Conservation (phyloP, 2,329 filamentous ascomycete species). For the Endothia cerciana region DNA sequence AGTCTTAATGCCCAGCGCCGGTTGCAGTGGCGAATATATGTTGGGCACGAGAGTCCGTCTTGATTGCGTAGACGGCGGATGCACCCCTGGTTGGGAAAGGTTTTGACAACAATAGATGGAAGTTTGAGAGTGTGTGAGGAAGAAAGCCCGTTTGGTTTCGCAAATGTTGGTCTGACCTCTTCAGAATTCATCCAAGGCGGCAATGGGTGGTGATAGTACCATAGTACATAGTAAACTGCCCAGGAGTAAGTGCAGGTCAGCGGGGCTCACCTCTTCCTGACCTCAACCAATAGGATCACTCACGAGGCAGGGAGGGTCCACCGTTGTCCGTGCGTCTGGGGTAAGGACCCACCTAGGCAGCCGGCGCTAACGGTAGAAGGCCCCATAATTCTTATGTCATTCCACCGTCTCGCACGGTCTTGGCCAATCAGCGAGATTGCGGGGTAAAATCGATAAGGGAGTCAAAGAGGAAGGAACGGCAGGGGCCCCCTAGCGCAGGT, state of each 20-base stretch:
- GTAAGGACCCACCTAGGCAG: slow-evolving; percentile 19
- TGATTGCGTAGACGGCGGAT: not conserved
- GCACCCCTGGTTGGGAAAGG: not conserved
- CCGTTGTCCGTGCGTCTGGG: slow-evolving; percentile 15
- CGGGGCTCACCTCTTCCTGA: not conserved
- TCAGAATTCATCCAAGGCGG: slow-evolving; percentile 4
- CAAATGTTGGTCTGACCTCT: not conserved
- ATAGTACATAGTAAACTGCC: not conserved
- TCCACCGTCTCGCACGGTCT: not conserved
- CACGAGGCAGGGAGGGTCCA: slow-evolving; percentile 8
- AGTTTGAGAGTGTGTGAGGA: not conserved
- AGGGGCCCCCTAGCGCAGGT: not conserved
- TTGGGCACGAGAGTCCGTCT: too few relatives aligned
- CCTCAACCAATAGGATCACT: not conserved
- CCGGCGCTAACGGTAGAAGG: not conserved
- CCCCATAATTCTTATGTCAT: slow-evolving; percentile 11
- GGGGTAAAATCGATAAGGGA: slow-evolving; percentile 25
- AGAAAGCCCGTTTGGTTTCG: not conserved
- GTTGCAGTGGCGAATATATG: not conserved
- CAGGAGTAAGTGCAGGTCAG: not conserved
- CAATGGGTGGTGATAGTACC: not conserved
- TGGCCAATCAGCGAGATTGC: slow-evolving; percentile 22
- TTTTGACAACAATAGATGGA: not conserved
- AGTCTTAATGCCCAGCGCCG: not conserved
- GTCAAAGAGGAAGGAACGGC: slow-evolving; percentile 4